Base-by-base conservation (phyloP, 2,329 filamentous ascomycete species). In the Pyricularia grisea region DNA sequence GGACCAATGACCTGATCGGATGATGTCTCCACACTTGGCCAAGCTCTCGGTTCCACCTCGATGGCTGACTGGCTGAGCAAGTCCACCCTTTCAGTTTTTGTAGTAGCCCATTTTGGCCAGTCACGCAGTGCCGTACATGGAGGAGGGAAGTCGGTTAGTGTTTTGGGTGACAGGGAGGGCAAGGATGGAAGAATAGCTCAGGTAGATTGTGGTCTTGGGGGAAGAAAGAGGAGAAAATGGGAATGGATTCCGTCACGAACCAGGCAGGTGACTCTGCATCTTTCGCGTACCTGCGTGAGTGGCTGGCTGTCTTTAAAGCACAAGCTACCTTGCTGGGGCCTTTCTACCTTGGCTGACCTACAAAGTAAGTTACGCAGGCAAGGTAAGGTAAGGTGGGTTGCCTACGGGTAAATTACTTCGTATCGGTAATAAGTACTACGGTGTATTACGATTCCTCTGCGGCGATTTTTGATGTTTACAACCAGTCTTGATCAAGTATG, bases 271-370 rank as follows among this genome's bases (percentile, higher is more conserved):
- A 67, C 66, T 65, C 31, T 30, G 17, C 31, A 28, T n/a, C 50
- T 2, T 25, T 20, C 33, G 66, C 66, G 66, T 67, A 58, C 66
- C 66, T 67, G 66, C 66, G 66, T 67, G 66, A 55, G 25, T 30
- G 20, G 28, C 66, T 23, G 23, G 65, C 27, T 63, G n/a, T 27
- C 10, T 61, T n/a, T 50, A 50, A 50, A 50, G 42, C 42, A 50
- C 33, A 7, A 50, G 42, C 42, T 20, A 50, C 42, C 42, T n/a
- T 20, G 42, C 42, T n/a, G 42, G 42, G 42, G 42, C 11, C 11
- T 20, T 7, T 50, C 17, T 50, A 50, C 42, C 42, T 20, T 50
- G 42, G 17, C 17, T 50, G 20, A n/a, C 42, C 42, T 50, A 50
- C 42, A 50, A 50, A 50, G 20, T 50, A 50, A 50, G 6, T 50